phyloP scores from a whole-genome alignment of 225 moss, liverwort and hornwort species.

The Pseudisothecium myosuroides region DNA sequence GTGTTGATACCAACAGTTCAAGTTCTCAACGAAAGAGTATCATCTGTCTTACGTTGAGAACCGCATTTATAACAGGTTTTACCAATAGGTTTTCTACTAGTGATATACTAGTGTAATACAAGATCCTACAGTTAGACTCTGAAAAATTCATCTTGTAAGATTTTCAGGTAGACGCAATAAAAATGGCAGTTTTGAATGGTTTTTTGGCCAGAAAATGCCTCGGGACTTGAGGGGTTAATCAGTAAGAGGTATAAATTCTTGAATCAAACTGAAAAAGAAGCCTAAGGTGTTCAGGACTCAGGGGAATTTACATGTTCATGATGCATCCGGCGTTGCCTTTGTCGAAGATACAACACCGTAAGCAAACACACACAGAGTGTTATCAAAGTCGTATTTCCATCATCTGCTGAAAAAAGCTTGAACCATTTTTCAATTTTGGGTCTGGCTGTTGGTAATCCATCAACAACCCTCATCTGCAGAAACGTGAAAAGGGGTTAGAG shows the following conservation, averaged over 20 bases:
- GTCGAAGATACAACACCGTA: conserved; percentile 55
- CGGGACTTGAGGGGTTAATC: neutral
- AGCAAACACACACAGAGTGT: conserved; percentile 48
- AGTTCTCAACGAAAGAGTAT: too few relatives aligned
- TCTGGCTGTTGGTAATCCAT: conserved; percentile 19
- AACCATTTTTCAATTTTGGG: conserved; percentile 17
- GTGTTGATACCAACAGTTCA: too few relatives aligned
- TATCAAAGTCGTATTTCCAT: conserved; percentile 39
- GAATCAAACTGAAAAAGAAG: neutral
- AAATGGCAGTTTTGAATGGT: neutral
- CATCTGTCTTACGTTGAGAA: too few relatives aligned
- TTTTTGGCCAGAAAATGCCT: neutral
- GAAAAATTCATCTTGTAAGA: neutral
- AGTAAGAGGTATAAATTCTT: neutral
- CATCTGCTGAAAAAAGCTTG: conserved; percentile 7
- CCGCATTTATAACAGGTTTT: too few relatives aligned
- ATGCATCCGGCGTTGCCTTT: conserved; percentile 36
- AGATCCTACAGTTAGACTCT: neutral
- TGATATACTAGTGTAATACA: neutral
- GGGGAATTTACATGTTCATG: conserved; percentile 4
- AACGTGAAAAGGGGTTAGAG: neutral
- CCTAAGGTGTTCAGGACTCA: neutral
- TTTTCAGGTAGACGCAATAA: neutral
- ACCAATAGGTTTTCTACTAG: too few relatives aligned
- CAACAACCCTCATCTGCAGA: conserved; percentile 34